phyloP scores from a whole-genome alignment of 768 basidiomycete species.

The Hygrophoropsis aurantiaca region DNA sequence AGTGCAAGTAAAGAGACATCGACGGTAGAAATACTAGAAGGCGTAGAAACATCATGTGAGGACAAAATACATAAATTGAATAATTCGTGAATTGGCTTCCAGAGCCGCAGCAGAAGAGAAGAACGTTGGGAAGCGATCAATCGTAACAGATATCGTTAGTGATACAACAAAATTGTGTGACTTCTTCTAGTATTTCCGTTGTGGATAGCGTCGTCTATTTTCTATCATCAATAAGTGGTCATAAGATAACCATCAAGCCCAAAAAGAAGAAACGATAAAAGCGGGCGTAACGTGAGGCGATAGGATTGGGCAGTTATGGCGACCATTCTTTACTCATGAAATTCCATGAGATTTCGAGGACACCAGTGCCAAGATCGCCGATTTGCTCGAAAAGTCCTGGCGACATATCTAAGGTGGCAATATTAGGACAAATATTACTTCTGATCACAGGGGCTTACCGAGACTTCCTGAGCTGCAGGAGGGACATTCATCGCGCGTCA shows the following conservation, averaged over 20 bases:
- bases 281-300: neutral
- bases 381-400: constrained; percentile 57
- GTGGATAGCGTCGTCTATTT: constrained; percentile 6
- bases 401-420: constrained; percentile 57
- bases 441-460: constrained; percentile 41
- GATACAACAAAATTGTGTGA: constrained; percentile 19
- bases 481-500: constrained; percentile 58
- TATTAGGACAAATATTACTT: neutral
- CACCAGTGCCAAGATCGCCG: constrained; percentile 46
- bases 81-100: neutral
- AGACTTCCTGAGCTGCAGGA: constrained; percentile 53
- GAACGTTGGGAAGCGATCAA: constrained; percentile 1
- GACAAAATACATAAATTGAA: neutral
- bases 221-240: constrained; percentile 2
- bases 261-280: constrained; percentile 1
- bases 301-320: constrained; percentile 28
- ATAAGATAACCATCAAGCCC: neutral
- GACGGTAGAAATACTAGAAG: constrained; percentile 3
- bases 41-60: neutral
- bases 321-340: constrained; percentile 50
- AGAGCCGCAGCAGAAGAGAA: neutral
- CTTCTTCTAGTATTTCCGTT: constrained; percentile 15
- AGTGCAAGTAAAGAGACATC: neutral
- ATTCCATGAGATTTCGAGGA: constrained; percentile 57
- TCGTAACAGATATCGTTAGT: constrained; percentile 8